These are phyloP conservation scores for Musa schizocarpa DNA, from an alignment of 176 grass and related monocot species.

Conservation along the genomic window DNA sequence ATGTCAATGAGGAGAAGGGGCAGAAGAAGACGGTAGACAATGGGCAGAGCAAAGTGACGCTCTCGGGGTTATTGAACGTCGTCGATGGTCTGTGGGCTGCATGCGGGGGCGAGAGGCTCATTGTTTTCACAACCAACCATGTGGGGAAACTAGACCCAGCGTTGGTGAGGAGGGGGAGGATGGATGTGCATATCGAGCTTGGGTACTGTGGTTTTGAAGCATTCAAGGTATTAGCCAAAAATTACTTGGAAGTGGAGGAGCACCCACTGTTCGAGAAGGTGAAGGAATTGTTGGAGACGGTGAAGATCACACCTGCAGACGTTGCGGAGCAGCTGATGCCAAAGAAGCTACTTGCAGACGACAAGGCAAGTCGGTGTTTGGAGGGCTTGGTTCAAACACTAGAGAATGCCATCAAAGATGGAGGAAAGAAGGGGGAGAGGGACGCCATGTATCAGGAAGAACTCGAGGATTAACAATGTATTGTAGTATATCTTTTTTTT, in stretches of 20 bases:
- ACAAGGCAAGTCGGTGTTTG: not conserved
- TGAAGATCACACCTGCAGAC: not conserved
- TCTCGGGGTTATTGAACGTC: conserved; percentile 20
- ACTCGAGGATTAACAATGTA: no score
- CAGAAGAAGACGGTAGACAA: not conserved
- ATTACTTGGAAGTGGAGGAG: conserved; percentile 5
- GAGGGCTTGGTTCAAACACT: not conserved
- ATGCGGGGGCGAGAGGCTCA: conserved; percentile 15
- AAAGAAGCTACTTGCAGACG: not conserved
- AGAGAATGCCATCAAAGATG: not conserved
- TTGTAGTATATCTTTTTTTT: no score
- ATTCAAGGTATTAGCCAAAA: conserved; percentile 11
- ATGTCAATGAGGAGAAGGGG: not conserved
- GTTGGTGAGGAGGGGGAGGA: conserved; percentile 44
- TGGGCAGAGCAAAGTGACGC: conserved; percentile 15
- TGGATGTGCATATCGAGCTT: conserved; percentile 65
- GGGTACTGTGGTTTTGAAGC: conserved; percentile 8
- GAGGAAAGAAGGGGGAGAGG: not conserved
- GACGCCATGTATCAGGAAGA: not conserved
- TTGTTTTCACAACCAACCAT: conserved; percentile 25
- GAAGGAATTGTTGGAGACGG: not conserved
- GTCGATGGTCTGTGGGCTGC: conserved; percentile 21
- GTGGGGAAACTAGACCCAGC: conserved; percentile 29
- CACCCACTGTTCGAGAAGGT: conserved; percentile 1
- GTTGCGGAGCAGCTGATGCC: conserved; percentile 15